Evolutionary conservation across 768 basidiomycete genomes (phyloP), one percentile per base, ranked within the genome.

Genomic region (Boletellus emodensis): DNA sequence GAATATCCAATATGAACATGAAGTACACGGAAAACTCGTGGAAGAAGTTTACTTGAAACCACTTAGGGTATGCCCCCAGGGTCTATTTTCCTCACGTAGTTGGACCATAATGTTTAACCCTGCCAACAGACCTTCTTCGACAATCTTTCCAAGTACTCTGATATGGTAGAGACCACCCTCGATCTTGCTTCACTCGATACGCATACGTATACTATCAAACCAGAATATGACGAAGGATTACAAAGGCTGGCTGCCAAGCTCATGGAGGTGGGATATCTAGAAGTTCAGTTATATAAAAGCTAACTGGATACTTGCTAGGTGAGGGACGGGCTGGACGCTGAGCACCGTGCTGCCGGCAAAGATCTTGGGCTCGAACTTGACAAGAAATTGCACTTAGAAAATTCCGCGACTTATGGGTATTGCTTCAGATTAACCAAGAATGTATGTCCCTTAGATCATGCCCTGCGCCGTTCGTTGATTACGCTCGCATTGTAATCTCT

Each of bases 131-230:
- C 84, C 55, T 78, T 81, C 54, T 70, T 79, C 15, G 67, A 64
- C 0, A 83, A 73, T 44, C 79, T 98, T 5, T 75, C 74, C 12
- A 90, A 90, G 62, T 95, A 94, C 59, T 75, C 79, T 3, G 90
- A 94, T 53, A 94, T 98, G 90, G 94, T 98, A 3, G 93, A 98
- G 65, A 84, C 90, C 54, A 98, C 96, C 0, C 81, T 99, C 38
- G 96, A 99, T 61, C 80, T 97, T 15, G 82, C 84, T 18, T 83
- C 94, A 50, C 78, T 96, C 6, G 85, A 89, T 28, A 78, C 79
- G 13, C 92, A 97, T 67, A 88, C 87, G 58, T 93, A 87, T 61
- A 85, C 93, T 15, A 94, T 99, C 61, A 92, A 90, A 61, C 85
- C 95, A 0, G 90, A 93, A 47, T 95, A 95, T 56, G 92, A 98